Percentiles rank a stretch among this genome's conserved stretches.
phyloP scores from a whole-genome alignment of 1,284 basidiomycete genomes.

The Boletellus deceptivus region DNA sequence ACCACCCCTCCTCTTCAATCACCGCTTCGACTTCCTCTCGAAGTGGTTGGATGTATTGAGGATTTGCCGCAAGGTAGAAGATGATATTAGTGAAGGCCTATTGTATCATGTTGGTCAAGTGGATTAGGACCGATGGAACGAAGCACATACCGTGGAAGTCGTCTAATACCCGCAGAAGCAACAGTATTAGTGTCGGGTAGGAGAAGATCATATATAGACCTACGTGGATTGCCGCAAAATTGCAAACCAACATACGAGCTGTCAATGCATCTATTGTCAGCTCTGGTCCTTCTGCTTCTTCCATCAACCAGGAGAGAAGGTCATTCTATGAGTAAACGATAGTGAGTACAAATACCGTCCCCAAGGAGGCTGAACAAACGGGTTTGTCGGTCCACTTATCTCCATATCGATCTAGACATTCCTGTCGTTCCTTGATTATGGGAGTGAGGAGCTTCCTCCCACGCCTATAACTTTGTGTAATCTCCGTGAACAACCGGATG shows the following conservation, averaged over 20 bases:
- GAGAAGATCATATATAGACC: not conserved
- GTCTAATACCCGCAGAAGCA: constrained; percentile 7
- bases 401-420: constrained; percentile 32
- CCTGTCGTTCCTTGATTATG: constrained; percentile 38
- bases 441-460: constrained; percentile 31
- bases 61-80: constrained; percentile 37
- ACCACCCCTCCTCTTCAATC: constrained; percentile 42
- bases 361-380: constrained; percentile 20
- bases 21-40: constrained; percentile 43
- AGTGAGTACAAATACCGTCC: not conserved
- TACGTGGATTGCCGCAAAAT: not conserved
- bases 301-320: not conserved
- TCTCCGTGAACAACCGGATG: not conserved
- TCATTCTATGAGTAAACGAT: not conserved
- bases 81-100: constrained; percentile 38
- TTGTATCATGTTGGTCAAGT: not conserved
- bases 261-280: not conserved
- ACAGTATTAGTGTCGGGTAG: not conserved
- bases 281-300: not conserved
- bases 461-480: not conserved
- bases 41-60: constrained; percentile 37
- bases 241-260: not conserved
- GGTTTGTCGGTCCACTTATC: constrained; percentile 39
- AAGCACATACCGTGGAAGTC: constrained; percentile 12
- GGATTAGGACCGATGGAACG: no score